Evolutionary conservation across 2,329 filamentous ascomycete genomes (phyloP).

Genomic region (Arachnomyces sp.): DNA sequence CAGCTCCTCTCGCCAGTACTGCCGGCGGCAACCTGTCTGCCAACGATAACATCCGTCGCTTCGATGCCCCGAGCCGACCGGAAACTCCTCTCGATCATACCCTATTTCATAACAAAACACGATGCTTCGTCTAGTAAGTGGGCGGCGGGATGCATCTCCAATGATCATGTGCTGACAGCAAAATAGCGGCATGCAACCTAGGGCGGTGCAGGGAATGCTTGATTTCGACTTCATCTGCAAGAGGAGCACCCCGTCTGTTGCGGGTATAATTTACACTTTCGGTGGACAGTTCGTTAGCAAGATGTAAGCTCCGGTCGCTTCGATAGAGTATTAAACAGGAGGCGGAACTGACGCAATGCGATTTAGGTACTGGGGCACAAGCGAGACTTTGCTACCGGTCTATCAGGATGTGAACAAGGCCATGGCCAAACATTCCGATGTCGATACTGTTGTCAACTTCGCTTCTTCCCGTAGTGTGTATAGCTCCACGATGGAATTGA

Average conservation of each 20-base stretch:
- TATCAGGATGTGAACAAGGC: conserved; percentile 94
- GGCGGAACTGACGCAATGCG: conserved; percentile 3
- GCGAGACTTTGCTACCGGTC: conserved; percentile 95
- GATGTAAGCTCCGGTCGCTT: conserved; percentile 56
- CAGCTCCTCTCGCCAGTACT: conserved; percentile 42
- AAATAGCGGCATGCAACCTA: conserved; percentile 79
- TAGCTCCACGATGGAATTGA: conserved; percentile 96
- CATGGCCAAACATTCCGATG: conserved; percentile 90
- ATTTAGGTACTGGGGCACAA: conserved; percentile 89
- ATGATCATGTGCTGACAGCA: conserved; percentile 19
- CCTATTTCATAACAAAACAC: conserved; percentile 98
- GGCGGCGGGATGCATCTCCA: conserved; percentile 6
- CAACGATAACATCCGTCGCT: conserved; percentile 98
- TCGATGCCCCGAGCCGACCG: conserved; percentile 84
- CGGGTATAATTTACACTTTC: conserved; percentile 99
- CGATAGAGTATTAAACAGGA: conserved; percentile 6
- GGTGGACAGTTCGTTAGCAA: conserved; percentile 99
- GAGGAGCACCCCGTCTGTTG: conserved; percentile 89
- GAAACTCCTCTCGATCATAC: conserved; percentile 83
- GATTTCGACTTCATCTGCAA: conserved; percentile 99
- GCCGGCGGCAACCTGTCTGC: conserved; percentile 58
- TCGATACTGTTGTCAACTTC: conserved; percentile 98
- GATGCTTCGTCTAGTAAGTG: conserved; percentile 94
- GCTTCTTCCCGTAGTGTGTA: conserved; percentile 98
- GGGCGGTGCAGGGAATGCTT: conserved; percentile 86